A percentile compares a stretch with the other conserved stretches of the same genome.
These are phyloP conservation scores for Diatrype stigma DNA, from an alignment of 2,329 filamentous ascomycete genomes.

Conservation along the genomic window DNA sequence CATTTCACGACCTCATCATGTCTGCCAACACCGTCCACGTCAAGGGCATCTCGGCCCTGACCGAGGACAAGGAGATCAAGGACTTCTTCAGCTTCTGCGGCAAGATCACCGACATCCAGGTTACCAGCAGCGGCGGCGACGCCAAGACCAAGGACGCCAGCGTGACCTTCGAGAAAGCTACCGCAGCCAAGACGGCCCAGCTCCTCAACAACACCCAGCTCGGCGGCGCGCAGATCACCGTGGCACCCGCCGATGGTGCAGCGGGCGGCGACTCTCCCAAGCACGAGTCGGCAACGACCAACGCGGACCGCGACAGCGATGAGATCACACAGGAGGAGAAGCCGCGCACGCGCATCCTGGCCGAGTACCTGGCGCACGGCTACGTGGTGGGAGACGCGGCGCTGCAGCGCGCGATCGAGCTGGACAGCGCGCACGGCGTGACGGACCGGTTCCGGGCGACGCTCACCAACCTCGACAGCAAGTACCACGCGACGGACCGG, in stretches of 20 bases:
- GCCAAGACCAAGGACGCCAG: slow-evolving; percentile 74
- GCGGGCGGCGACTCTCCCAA: slow-evolving; percentile 51
- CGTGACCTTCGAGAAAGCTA: slow-evolving; percentile 96
- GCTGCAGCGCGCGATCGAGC: slow-evolving; percentile 76
- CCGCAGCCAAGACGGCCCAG: slow-evolving; percentile 92
- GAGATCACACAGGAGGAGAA: slow-evolving; percentile 94
- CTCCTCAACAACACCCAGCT: slow-evolving; percentile 97
- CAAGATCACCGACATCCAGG: slow-evolving; percentile 81
- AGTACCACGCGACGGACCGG: slow-evolving; percentile 83
- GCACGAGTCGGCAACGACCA: slow-evolving; percentile 32
- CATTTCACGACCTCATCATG: slow-evolving; percentile 38
- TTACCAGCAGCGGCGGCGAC: slow-evolving; percentile 51
- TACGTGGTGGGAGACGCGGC: slow-evolving; percentile 75
- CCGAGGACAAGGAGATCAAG: slow-evolving; percentile 83
- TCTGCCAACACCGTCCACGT: slow-evolving; percentile 72
- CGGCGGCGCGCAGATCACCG: slow-evolving; percentile 76
- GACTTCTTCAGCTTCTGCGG: slow-evolving; percentile 98
- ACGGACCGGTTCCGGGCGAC: slow-evolving; percentile 73
- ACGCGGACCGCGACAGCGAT: slow-evolving; percentile 55
- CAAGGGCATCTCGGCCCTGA: slow-evolving; percentile 78
- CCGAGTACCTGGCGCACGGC: slow-evolving; percentile 94
- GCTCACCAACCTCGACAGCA: slow-evolving; percentile 72
- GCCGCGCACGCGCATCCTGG: slow-evolving; percentile 86
- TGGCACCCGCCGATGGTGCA: slow-evolving; percentile 64
- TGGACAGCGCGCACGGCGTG: slow-evolving; percentile 88